Conservation (phyloP, 805 yeast genomes). For the Suhomyces prunicola region DNA sequence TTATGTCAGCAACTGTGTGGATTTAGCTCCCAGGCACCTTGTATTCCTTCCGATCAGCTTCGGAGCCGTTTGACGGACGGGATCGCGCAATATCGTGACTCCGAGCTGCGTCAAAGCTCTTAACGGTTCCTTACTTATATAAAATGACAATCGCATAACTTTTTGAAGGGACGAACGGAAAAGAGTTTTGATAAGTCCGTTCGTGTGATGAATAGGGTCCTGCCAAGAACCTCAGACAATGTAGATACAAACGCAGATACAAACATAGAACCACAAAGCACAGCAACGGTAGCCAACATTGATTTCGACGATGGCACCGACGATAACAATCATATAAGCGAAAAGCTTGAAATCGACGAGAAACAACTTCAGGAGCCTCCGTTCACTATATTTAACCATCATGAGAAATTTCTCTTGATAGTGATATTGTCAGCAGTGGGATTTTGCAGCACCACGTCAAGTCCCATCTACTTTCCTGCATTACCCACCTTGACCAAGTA, state of each 20-base stretch:
- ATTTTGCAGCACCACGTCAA: conserved; percentile 65
- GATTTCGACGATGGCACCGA: background rate
- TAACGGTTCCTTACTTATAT: background rate
- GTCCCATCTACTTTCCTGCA: conserved; percentile 82
- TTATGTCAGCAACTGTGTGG: background rate
- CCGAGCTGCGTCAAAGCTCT: background rate
- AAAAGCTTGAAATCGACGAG: background rate
- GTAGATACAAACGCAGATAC: background rate
- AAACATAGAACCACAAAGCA: background rate
- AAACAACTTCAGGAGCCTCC: conserved; percentile 1
- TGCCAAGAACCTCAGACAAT: background rate
- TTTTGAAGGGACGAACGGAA: background rate
- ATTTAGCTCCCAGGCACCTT: background rate
- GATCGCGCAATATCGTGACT: background rate
- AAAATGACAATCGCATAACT: background rate
- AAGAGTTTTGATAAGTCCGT: background rate
- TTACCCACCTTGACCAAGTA: conserved; percentile 53
- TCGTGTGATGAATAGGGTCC: background rate
- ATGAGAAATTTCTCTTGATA: conserved; percentile 42
- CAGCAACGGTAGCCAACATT: background rate
- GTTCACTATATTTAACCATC: conserved; percentile 42
- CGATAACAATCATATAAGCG: background rate
- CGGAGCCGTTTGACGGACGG: background rate
- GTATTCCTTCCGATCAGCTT: background rate
- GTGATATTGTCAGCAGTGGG: conserved; percentile 46